phyloP scores from a whole-genome alignment of 768 basidiomycete species.

The Collybia sordida region DNA sequence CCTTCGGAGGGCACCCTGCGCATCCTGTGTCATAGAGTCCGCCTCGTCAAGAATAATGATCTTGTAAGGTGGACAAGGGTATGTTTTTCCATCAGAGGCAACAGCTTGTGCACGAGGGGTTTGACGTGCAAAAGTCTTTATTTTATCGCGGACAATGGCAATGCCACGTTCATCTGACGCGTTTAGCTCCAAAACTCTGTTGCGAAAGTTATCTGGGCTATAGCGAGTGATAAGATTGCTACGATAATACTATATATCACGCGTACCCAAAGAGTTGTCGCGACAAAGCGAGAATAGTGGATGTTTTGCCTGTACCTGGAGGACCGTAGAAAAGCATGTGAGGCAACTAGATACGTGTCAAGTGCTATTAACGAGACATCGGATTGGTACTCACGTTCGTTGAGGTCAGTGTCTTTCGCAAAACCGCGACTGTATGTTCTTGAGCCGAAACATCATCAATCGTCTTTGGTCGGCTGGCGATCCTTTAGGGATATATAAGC shows the following conservation, averaged over 20 bases:
- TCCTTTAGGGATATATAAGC: slow-evolving; percentile 1
- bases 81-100: slow-evolving; percentile 77
- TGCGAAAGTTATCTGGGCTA: slow-evolving; percentile 92
- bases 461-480: slow-evolving; percentile 85
- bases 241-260: not conserved
- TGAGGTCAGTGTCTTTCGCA: slow-evolving; percentile 86
- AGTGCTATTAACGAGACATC: not conserved
- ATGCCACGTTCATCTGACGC: slow-evolving; percentile 99
- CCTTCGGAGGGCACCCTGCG: slow-evolving; percentile 93
- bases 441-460: slow-evolving; percentile 98
- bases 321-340: slow-evolving; percentile 99
- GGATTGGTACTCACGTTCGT: slow-evolving; percentile 68
- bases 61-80: slow-evolving; percentile 98
- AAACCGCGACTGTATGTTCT: slow-evolving; percentile 91
- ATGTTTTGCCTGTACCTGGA: slow-evolving; percentile 98
- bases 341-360: slow-evolving; percentile 64
- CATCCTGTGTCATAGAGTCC: slow-evolving; percentile 99
- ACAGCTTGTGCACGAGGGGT: slow-evolving; percentile 78
- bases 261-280: slow-evolving; percentile 91
- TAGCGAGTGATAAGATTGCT: not conserved
- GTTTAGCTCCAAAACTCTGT: slow-evolving; percentile 94
- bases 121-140: slow-evolving; percentile 96
- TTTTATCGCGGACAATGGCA: slow-evolving; percentile 94
- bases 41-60: slow-evolving; percentile 99
- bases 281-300: slow-evolving; percentile 92